These are phyloP conservation scores for Pinus albicaulis DNA, from an alignment of 75 land plant species.

Conservation along the genomic window DNA sequence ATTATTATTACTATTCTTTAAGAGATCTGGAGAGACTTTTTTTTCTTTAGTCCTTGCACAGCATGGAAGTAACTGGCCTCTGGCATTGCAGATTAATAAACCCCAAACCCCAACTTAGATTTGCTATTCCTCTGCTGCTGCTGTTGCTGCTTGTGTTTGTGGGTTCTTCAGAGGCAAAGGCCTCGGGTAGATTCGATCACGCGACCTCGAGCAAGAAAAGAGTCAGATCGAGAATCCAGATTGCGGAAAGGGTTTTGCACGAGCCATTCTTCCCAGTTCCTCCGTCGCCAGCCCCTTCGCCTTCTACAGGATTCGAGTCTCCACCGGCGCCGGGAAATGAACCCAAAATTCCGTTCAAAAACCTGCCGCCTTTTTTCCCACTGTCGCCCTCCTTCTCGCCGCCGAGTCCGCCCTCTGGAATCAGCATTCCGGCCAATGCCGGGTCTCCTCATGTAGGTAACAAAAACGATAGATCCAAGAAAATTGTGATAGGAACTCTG, in stretches of 20 bases:
- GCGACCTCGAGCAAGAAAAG: neutral
- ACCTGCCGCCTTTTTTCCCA: constrained; percentile 3
- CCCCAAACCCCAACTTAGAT: neutral
- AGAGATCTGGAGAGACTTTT: constrained; percentile 1
- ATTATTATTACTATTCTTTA: neutral
- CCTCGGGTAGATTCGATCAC: neutral
- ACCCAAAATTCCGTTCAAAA: neutral
- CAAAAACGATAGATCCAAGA: neutral
- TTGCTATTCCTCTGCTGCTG: neutral
- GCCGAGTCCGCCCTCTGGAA: neutral
- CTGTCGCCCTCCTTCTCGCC: neutral
- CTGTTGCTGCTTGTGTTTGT: neutral
- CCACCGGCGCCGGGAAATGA: neutral
- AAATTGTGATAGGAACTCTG: neutral
- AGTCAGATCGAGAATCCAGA: constrained; percentile 1
- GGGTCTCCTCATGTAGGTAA: neutral
- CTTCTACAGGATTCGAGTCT: neutral
- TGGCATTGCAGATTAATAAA: neutral
- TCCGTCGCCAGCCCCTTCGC: neutral
- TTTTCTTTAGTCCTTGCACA: neutral
- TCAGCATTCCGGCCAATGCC: constrained; percentile 1
- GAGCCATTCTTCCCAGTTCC: neutral
- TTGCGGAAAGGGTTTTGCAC: constrained; percentile 3
- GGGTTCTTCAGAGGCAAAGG: neutral
- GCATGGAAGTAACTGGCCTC: neutral